These are phyloP conservation scores for Paxillus ammoniavirescens DNA, from an alignment of 768 basidiomycete genomes.

Conservation along the genomic window DNA sequence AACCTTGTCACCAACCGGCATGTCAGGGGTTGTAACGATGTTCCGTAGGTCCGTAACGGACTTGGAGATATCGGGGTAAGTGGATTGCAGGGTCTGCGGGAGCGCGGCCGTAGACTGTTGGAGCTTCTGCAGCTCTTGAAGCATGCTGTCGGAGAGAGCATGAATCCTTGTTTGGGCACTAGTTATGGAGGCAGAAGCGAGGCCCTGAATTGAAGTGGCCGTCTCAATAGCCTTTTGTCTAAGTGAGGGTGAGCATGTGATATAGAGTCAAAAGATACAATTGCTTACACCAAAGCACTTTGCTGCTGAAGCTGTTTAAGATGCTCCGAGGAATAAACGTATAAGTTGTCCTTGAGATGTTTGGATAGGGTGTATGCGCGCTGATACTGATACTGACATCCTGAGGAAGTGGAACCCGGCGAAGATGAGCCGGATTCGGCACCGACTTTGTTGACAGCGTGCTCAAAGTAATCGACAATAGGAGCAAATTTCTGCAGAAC, in stretches of 20 bases:
- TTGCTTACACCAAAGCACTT: slow-evolving; percentile 58
- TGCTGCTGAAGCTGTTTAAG: slow-evolving; percentile 69
- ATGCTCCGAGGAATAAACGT: slow-evolving; percentile 67
- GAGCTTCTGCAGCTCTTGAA: slow-evolving; percentile 63
- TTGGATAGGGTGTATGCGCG: slow-evolving; percentile 67
- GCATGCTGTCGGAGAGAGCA: slow-evolving; percentile 62
- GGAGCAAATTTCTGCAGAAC: slow-evolving; percentile 61
- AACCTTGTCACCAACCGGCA: slow-evolving; percentile 64
- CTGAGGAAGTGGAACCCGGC: slow-evolving; percentile 46
- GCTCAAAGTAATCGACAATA: slow-evolving; percentile 69
- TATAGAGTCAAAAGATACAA: not conserved
- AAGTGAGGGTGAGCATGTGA: slow-evolving; percentile 3
- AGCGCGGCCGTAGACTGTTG: slow-evolving; percentile 58
- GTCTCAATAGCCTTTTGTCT: slow-evolving; percentile 72
- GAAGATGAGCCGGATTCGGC: slow-evolving; percentile 47
- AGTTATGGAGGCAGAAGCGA: slow-evolving; percentile 56
- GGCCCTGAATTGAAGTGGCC: slow-evolving; percentile 57
- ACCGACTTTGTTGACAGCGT: slow-evolving; percentile 47
- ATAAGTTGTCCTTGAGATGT: slow-evolving; percentile 60
- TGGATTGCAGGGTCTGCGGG: slow-evolving; percentile 58
- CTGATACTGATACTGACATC: slow-evolving; percentile 74
- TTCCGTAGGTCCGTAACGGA: slow-evolving; percentile 52
- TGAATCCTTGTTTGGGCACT: slow-evolving; percentile 58
- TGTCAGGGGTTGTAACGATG: slow-evolving; percentile 52
- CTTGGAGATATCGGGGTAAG: slow-evolving; percentile 52